Percentiles rank a stretch among this genome's conserved stretches.
Conservation (phyloP, 2,329 filamentous ascomycete genomes). For the Triangularia setosa region DNA sequence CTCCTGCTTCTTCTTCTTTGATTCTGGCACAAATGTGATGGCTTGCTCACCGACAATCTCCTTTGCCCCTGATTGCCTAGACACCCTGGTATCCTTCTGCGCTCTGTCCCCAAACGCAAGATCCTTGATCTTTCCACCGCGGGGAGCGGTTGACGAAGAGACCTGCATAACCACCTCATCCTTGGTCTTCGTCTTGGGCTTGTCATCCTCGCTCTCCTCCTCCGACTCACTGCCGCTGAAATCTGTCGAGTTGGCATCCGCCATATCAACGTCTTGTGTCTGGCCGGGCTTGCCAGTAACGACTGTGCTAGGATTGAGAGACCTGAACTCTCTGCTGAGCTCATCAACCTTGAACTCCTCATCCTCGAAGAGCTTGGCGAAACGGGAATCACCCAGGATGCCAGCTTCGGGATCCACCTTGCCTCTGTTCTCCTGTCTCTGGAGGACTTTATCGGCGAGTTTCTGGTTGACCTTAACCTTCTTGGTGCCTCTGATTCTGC, state of each 20-base stretch:
- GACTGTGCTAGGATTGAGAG: slow-evolving; percentile 82
- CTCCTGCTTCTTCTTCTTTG: slow-evolving; percentile 45
- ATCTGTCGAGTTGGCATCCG: slow-evolving; percentile 7
- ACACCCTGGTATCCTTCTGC: slow-evolving; percentile 46
- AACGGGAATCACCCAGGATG: slow-evolving; percentile 79
- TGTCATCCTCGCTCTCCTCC: slow-evolving; percentile 44
- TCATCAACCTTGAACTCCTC: slow-evolving; percentile 93
- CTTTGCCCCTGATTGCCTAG: slow-evolving; percentile 39
- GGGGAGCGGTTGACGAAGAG: slow-evolving; percentile 55
- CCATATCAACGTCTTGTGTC: slow-evolving; percentile 20
- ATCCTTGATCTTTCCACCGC: slow-evolving; percentile 53
- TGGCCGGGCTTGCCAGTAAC: slow-evolving; percentile 39
- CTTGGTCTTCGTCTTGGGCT: slow-evolving; percentile 35
- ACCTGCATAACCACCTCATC: slow-evolving; percentile 60
- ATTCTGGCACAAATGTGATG: slow-evolving; percentile 68
- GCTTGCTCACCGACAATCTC: slow-evolving; percentile 61
- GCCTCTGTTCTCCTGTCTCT: slow-evolving; percentile 58
- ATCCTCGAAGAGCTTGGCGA: slow-evolving; percentile 85
- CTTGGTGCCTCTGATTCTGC: slow-evolving; percentile 87
- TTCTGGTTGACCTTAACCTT: slow-evolving; percentile 96
- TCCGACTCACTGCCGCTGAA: slow-evolving; percentile 32
- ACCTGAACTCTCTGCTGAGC: slow-evolving; percentile 76
- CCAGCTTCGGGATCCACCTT: slow-evolving; percentile 57
- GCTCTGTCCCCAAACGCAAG: slow-evolving; percentile 54
- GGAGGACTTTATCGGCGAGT: slow-evolving; percentile 69